These are phyloP conservation scores for Phoma herbarum DNA, from an alignment of 2,329 filamentous ascomycete species.

Conservation along the genomic window DNA sequence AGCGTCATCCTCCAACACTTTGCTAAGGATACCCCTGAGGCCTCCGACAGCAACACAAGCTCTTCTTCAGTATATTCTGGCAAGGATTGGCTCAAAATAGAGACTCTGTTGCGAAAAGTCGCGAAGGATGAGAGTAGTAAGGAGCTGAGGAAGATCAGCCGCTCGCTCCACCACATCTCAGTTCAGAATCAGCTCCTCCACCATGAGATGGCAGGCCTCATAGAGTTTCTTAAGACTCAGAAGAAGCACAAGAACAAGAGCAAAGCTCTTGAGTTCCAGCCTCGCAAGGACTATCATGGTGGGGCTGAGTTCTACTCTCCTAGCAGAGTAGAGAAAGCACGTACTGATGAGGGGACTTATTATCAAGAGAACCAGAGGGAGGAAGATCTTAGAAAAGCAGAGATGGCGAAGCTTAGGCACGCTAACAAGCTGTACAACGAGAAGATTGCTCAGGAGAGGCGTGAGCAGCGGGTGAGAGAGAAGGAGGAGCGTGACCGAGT, in stretches of 20 bases:
- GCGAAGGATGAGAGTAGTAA: neutral
- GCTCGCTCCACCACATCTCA: slow-evolving; percentile 1
- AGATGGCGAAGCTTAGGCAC: neutral
- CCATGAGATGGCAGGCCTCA: too few relatives aligned
- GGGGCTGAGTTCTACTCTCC: neutral
- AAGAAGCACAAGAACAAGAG: too few relatives aligned
- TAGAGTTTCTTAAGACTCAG: too few relatives aligned
- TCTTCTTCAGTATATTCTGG: too few relatives aligned
- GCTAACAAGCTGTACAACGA: neutral
- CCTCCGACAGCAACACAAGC: too few relatives aligned
- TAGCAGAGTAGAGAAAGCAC: neutral
- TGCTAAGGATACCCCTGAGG: too few relatives aligned
- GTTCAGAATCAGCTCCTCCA: neutral
- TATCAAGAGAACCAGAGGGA: neutral
- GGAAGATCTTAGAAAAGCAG: neutral
- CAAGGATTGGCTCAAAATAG: slow-evolving; percentile 5
- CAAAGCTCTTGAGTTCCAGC: too few relatives aligned
- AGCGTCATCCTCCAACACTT: too few relatives aligned
- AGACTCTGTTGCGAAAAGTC: neutral
- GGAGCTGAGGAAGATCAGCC: neutral
- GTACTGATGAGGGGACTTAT: neutral
- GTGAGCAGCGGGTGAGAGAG: too few relatives aligned
- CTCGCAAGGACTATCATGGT: neutral
- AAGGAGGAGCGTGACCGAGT: too few relatives aligned
- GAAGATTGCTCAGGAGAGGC: neutral